phyloP scores from a whole-genome alignment of 1,284 basidiomycete genomes.

The Irpex rosettiformis region DNA sequence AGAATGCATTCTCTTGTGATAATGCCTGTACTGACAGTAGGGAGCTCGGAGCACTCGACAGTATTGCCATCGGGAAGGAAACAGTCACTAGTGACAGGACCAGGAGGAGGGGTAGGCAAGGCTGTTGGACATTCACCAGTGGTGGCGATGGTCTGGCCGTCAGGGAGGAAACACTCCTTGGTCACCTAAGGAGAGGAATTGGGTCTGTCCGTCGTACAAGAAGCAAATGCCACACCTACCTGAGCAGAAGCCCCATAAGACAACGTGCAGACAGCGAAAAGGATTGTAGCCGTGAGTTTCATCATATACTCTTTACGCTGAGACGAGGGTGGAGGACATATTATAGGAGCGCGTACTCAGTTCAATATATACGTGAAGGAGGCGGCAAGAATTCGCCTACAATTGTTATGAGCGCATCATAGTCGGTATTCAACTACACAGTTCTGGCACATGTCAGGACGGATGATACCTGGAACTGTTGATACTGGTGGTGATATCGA shows the following conservation, averaged over 20 bases:
- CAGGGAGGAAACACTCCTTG: not conserved
- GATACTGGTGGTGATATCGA: no score
- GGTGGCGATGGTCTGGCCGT: constrained; percentile 1
- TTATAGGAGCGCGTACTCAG: not conserved
- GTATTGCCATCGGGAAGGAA: constrained; percentile 4
- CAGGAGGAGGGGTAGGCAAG: not conserved
- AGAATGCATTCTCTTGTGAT: not conserved
- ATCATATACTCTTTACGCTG: not conserved
- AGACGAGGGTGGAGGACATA: not conserved
- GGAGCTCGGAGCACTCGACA: not conserved
- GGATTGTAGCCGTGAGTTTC: not conserved
- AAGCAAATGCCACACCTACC: not conserved
- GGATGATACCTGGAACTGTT: no score
- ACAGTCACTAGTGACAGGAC: not conserved
- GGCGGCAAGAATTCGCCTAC: not conserved
- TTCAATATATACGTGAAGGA: not conserved
- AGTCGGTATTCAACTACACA: not conserved
- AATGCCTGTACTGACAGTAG: not conserved
- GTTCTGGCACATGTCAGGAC: not conserved
- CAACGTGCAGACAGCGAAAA: not conserved
- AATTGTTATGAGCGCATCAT: not conserved
- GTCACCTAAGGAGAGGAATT: not conserved
- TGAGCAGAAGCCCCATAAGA: not conserved
- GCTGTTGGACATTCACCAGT: not conserved
- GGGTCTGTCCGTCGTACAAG: not conserved